phyloP scores from a whole-genome alignment of 2,329 filamentous ascomycete genomes.

The Claviceps spartinae region DNA sequence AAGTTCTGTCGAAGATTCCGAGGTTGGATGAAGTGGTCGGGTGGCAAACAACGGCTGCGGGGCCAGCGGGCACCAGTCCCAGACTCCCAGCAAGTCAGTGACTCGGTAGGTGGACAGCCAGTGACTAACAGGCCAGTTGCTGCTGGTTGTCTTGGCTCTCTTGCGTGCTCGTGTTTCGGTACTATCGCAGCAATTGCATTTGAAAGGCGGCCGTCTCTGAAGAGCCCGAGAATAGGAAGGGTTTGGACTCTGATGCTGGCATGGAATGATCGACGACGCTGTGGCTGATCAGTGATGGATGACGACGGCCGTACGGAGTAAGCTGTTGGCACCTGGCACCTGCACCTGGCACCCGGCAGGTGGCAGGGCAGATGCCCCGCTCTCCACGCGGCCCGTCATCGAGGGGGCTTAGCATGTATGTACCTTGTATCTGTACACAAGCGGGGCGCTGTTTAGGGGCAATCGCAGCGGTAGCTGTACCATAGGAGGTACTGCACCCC shows the following conservation, averaged over 20 bases:
- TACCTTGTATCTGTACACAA: background rate
- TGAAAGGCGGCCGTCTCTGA: too few relatives aligned
- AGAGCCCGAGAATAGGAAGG: too few relatives aligned
- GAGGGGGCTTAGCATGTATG: background rate
- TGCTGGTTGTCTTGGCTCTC: too few relatives aligned
- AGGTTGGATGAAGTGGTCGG: background rate
- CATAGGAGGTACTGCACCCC: background rate
- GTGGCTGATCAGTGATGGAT: background rate
- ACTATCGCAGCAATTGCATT: too few relatives aligned
- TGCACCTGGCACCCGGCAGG: background rate
- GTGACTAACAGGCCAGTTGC: too few relatives aligned
- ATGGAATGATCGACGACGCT: background rate
- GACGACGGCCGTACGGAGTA: background rate
- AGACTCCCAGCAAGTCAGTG: background rate
- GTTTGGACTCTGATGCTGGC: background rate
- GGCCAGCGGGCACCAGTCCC: background rate
- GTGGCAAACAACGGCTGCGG: background rate
- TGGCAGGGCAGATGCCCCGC: background rate
- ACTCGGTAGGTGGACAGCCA: too few relatives aligned
- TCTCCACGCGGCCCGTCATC: slow-evolving; percentile 2
- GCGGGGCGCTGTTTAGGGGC: background rate
- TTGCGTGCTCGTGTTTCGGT: too few relatives aligned
- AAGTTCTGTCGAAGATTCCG: background rate
- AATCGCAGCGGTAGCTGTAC: background rate
- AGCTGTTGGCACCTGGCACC: background rate